A percentile compares a stretch with the other conserved stretches of the same genome.
Conservation (phyloP, 441 rosid genomes). For the Arabidopsis hybrid region DNA sequence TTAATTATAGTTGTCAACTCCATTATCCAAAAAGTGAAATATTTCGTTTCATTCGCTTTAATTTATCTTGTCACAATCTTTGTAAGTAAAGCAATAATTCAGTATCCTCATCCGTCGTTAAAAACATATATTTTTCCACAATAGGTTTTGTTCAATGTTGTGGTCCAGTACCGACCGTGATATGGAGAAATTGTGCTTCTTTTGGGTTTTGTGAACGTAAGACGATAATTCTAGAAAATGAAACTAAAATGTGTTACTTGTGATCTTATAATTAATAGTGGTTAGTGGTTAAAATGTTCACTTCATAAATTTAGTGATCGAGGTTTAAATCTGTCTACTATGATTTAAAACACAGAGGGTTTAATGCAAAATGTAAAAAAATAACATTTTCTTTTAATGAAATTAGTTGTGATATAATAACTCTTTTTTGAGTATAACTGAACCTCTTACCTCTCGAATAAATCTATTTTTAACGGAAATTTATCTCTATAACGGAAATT, state of each 20-base stretch:
- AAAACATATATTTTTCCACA: neutral
- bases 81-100: neutral
- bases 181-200: neutral
- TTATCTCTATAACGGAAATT: no score
- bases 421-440: no score
- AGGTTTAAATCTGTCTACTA: neutral
- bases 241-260: no score
- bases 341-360: neutral
- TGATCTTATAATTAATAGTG: neutral
- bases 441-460: no score
- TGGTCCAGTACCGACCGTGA: neutral
- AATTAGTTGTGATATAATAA: no score
- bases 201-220: neutral
- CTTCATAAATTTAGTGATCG: no score
- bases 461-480: no score
- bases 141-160: neutral
- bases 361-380: no score
- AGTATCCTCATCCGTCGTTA: neutral
- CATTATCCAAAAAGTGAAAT: slow-evolving; percentile 9
- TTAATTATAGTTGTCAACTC: slow-evolving; percentile 16
- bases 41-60: neutral
- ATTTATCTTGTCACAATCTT: neutral
- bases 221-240: neutral
- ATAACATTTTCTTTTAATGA: no score
- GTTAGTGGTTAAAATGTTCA: neutral